Base-by-base conservation (phyloP, 2,329 filamentous ascomycete species). In the Mycosphaerella sp. region DNA sequence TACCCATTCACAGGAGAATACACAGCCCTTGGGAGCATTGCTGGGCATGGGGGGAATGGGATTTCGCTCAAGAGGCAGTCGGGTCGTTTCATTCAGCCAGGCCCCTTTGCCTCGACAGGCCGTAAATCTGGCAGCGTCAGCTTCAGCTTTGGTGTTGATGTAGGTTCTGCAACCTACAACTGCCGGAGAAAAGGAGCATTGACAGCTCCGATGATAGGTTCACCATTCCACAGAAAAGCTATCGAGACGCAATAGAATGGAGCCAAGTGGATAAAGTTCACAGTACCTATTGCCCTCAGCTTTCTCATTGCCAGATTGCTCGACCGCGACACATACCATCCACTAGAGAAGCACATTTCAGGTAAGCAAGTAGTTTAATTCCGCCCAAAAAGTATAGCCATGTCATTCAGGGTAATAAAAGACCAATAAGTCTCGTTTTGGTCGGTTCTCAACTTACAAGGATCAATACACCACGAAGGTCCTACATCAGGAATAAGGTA, bases 191-290 rank as follows among this genome's bases (percentile, higher is more conserved):
- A 82, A 0, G 86, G 87, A 0, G 86, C 85, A 63, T 86, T 81
- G 64, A 90, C 84, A 44, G 89, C 79, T 17, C 87, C 87, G 48
- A 90, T 80, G 2, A 84, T 69, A 2, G 87, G 84, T 29, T 74
- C 69, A 6, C 78, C 76, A 14, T 78, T 70, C 51, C 87, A 65
- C 23, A 85, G 74, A 64, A 90, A 83, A 46, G 78, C 86, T 64
- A 90, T 89, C 36, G 84, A 87, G 42, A 90, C 83, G 69, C 87
- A 90, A 72, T 87, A 89, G 83, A 89, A 88, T 55, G 85, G 85
- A 66, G 88, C 89, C 5, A 88, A 77, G 68, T 90, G 87, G 31
- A 86, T 87, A 72, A 86, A 90, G 74, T 90, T 90, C 56, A 90
- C 85, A 2, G 87, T 90, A 42, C 78, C 76, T 77, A 29, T 12